Conservation (phyloP, 2,329 filamentous ascomycete genomes). For the Fusarium nodosum region DNA sequence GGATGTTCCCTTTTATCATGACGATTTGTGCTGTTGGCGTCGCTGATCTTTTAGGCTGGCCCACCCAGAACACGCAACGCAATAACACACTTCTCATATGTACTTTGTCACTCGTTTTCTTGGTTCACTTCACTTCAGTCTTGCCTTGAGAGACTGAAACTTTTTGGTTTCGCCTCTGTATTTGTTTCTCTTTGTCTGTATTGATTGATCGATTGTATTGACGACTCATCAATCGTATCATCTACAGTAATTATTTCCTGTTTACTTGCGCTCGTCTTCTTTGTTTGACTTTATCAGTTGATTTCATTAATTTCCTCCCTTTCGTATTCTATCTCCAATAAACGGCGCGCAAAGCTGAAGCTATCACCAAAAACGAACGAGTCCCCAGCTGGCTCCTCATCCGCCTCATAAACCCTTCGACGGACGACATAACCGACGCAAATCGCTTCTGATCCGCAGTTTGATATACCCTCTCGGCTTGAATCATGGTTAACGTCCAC, state of each 20-base stretch:
- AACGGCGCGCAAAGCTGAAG: slow-evolving; percentile 12
- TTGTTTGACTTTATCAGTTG: slow-evolving; percentile 10
- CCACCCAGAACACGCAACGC: slow-evolving; percentile 33
- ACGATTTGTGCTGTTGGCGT: slow-evolving; percentile 31
- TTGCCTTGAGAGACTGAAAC: slow-evolving; percentile 19
- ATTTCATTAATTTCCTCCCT: slow-evolving; percentile 13
- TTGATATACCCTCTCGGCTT: background rate
- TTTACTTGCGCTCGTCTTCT: slow-evolving; percentile 5
- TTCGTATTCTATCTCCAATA: background rate
- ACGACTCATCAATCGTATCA: slow-evolving; percentile 12
- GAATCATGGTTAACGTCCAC: slow-evolving; percentile 46
- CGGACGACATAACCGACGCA: background rate
- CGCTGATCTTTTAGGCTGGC: slow-evolving; percentile 31
- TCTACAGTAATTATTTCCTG: slow-evolving; percentile 4
- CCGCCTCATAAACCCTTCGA: background rate
- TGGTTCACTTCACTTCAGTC: slow-evolving; percentile 7
- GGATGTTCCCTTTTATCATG: slow-evolving; percentile 44
- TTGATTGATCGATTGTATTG: slow-evolving; percentile 20
- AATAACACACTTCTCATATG: slow-evolving; percentile 21
- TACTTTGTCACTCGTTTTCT: slow-evolving; percentile 30
- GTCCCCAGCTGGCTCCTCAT: slow-evolving; percentile 20
- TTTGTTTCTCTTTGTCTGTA: slow-evolving; percentile 20
- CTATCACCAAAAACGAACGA: slow-evolving; percentile 30
- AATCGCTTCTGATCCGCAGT: slow-evolving; percentile 1
- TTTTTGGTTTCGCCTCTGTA: slow-evolving; percentile 11